Conservation (phyloP, 306 rosid genomes). For the Begonia peltatifolia region DNA sequence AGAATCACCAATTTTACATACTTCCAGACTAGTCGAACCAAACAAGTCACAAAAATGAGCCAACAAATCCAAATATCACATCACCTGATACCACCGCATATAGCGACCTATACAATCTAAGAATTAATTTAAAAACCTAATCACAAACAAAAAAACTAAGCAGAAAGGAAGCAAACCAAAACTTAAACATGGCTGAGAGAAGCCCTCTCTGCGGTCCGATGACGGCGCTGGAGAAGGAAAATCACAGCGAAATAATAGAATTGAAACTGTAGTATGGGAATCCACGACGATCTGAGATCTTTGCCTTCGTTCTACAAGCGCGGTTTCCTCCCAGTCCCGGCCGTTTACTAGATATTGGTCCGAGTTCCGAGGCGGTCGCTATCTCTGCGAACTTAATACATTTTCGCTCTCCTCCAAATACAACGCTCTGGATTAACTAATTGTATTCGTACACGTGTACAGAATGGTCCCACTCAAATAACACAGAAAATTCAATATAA, state of each 20-base stretch:
- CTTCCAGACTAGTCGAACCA: not conserved
- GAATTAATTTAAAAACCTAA: conserved; percentile 9
- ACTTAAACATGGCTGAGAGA: conserved; percentile 47
- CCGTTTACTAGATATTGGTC: no score
- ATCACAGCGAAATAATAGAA: not conserved
- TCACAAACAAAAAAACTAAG: not conserved
- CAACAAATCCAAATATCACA: not conserved
- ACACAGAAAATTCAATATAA: no score
- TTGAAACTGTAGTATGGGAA: conserved; percentile 12
- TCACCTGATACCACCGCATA: not conserved
- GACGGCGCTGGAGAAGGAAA: not conserved
- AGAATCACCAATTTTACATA: no score
- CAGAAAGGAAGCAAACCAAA: conserved; percentile 34
- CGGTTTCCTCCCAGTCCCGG: not conserved
- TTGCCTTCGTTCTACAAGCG: not conserved
- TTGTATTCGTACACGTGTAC: no score
- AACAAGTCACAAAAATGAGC: no score
- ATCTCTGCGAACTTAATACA: no score
- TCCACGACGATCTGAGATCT: not conserved
- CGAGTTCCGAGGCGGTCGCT: no score
- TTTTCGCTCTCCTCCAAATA: not conserved
- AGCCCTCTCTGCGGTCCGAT: conserved; percentile 3
- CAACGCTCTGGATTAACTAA: no score
- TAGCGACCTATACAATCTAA: not conserved
- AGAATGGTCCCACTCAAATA: no score